phyloP scores from a whole-genome alignment of 371 early-diverging fungal species.

The Basidiobolus meristosporus region DNA sequence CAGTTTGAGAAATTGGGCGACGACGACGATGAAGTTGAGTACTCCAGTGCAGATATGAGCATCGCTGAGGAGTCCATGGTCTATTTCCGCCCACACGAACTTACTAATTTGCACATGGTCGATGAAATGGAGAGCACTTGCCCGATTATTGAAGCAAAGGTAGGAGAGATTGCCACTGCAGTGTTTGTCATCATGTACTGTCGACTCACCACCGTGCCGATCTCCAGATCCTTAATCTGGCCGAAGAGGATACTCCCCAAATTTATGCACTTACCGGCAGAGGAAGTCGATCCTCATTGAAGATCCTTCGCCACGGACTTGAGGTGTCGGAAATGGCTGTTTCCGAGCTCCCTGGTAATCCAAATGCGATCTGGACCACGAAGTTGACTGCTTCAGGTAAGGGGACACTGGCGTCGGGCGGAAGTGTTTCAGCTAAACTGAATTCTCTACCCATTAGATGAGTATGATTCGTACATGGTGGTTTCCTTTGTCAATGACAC shows the following conservation, averaged over 20 bases:
- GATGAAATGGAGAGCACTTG: conserved; percentile 70
- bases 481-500: conserved; percentile 89
- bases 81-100: conserved; percentile 57
- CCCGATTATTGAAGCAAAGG: not conserved
- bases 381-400: conserved; percentile 36
- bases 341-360: conserved; percentile 81
- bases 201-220: conserved; percentile 1
- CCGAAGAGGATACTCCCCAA: conserved; percentile 85
- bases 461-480: conserved; percentile 70
- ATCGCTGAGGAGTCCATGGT: conserved; percentile 24
- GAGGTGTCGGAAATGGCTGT: conserved; percentile 84
- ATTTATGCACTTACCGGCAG: conserved; percentile 78
- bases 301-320: conserved; percentile 80
- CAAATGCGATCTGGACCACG: conserved; percentile 88
- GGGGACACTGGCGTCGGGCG: conserved; percentile 18
- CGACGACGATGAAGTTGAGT: conserved; percentile 66
- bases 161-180: not conserved
- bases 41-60: conserved; percentile 37
- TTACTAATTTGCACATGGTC: conserved; percentile 68
- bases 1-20: conserved; percentile 88
- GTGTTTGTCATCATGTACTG: not conserved
- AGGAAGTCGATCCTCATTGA: conserved; percentile 60
- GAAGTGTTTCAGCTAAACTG: not conserved
- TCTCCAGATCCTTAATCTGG: conserved; percentile 56
- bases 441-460: conserved; percentile 13